Evolutionary conservation across 352 stramenopile species (phyloP).

Genomic region (Pythium folliculosum): DNA sequence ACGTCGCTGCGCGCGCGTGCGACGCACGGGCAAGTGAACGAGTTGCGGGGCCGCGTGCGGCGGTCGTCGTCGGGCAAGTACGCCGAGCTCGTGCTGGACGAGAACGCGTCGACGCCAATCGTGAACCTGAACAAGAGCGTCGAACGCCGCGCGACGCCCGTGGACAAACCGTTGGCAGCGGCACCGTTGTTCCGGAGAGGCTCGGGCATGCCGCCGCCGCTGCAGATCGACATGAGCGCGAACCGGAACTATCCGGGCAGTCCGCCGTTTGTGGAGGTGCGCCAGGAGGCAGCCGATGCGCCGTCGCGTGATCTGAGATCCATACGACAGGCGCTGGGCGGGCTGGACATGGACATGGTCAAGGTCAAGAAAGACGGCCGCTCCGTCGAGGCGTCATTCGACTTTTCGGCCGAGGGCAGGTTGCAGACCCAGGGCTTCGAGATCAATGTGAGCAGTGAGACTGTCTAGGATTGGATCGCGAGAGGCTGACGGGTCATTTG

Average conservation of each 20-base stretch:
- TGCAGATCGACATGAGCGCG: constrained; percentile 54
- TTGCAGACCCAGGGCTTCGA: constrained; percentile 85
- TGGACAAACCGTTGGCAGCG: not conserved
- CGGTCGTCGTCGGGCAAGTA: constrained; percentile 12
- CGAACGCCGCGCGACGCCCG: constrained; percentile 9
- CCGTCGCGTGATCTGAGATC: constrained; percentile 26
- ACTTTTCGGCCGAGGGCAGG: constrained; percentile 74
- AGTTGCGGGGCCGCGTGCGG: constrained; percentile 33
- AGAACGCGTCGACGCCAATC: constrained; percentile 28
- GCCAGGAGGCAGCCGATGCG: not conserved
- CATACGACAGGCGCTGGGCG: constrained; percentile 43
- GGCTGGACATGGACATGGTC: constrained; percentile 64
- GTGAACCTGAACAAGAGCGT: constrained; percentile 32
- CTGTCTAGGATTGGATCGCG: not conserved
- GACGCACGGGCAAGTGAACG: constrained; percentile 38
- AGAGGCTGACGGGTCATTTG: not conserved
- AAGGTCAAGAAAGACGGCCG: constrained; percentile 65
- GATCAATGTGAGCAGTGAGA: constrained; percentile 55
- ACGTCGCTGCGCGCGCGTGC: constrained; percentile 38
- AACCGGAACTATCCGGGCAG: constrained; percentile 13
- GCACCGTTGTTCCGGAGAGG: constrained; percentile 1
- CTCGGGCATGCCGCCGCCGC: constrained; percentile 25
- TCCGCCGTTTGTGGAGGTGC: constrained; percentile 7
- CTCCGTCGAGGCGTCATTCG: constrained; percentile 67
- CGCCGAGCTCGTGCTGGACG: constrained; percentile 14